Base-by-base conservation (phyloP, 805 yeast genomes). In the Dipodascus geniculatus region DNA sequence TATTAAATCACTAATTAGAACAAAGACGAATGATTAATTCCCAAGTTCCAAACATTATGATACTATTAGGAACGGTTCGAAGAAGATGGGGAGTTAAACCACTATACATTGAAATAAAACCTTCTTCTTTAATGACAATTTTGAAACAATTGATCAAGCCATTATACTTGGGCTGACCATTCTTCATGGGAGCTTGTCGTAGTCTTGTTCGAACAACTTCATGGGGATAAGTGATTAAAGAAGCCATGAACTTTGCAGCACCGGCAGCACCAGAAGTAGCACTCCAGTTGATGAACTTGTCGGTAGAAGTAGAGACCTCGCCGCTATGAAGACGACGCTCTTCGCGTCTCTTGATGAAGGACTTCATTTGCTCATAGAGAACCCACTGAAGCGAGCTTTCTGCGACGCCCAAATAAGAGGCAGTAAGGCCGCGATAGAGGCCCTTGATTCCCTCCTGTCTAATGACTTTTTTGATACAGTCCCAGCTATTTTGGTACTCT, bases 1-100 rank as follows among this genome's bases (percentile, higher is more conserved):
- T 28, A 31, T n/a, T 6, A 38, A 38, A 38, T 11, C 19, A 17
- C 14, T 38, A 38, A 38, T 38, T 38, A 17, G 44, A 38, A 17
- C 44, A 38, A 4, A 47, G n/a, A 6, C 49, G 49, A 23, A 47
- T 42, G 20, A 85, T 81, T 33, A 93, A 67, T 66, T 93, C 99
- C 98, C 98, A 93, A 2, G 98, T 90, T 49, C 99, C 99, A 73
- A 93, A 93, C 99, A 93, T 93, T 61, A 93, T 91, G 66, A 93
- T 89, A 64, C 96, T 86, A 70, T 93, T 93, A 2, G 99, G 99
- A 52, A 93, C 99, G 0, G 99, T 93, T 69, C 99, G 80, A 72
- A 93, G 78, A 63, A 93, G 73, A 70, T 93, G 99, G 2, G 99
- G 97, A 1, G 99, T 93, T 63, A 93, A 75, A 0, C 99, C 99